Evolutionary conservation across 768 basidiomycete species (phyloP), one percentile per base, ranked within the genome.

Genomic region (Favolaschia claudopus): DNA sequence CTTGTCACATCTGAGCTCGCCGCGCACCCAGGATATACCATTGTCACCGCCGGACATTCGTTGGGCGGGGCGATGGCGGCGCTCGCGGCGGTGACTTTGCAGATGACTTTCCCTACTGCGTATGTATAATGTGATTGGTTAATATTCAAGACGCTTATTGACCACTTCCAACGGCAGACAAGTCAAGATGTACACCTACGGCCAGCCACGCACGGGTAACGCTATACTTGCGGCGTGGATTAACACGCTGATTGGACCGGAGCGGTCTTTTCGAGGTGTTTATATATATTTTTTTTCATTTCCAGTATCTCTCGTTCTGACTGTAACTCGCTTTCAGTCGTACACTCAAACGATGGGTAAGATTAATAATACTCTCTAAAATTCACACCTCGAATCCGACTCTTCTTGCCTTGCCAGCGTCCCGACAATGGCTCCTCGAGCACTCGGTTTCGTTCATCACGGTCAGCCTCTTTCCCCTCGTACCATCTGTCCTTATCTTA

Each of bases 11-110:
- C 61, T 2, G 72, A 80, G 59, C 65, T 79, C 39, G 65, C 62
- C 13, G 54, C 55, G 12, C 60, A 76, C 58, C 75, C 77, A 4
- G 68, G 59, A 34, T 79, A 80, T 62, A 53, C 63, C 20, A 60
- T 79, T 32, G 65, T 74, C 20, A 65, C 68, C 13, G 71, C 74
- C 27, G 78, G 79, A 14, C 80, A 81, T 67, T 81, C 79, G 2
- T 62, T 80, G 14, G 79, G 79, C 61, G 79, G 80, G 32, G 69
- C 79, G 4, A 64, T 79, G 44, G 76, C 78, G 4, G 74, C 74
- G 34, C 67, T 80, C 12, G 78, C 76, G 14, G 76, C 72, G 14
- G 58, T 77, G 12, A 72, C 72, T 7, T 54, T 78, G 28, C 68
- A 54, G 38, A 62, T 67, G 54, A 70, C 64, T 31, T 77, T 76